Conservation (phyloP, 2,329 filamentous ascomycete species). For the Nemania sp. region DNA sequence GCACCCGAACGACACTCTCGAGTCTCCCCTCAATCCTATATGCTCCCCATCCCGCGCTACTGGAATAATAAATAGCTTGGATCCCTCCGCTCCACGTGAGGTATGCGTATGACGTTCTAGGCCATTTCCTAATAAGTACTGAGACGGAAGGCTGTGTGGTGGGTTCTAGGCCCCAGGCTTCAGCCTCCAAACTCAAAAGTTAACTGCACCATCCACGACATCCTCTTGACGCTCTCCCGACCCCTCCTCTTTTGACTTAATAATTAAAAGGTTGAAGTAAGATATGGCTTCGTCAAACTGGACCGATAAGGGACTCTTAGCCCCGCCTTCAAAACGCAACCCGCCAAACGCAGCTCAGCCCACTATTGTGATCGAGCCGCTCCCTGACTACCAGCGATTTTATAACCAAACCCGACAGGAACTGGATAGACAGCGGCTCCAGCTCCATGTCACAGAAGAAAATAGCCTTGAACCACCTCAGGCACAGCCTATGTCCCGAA, state of each 20-base stretch:
- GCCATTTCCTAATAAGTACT: constrained; percentile 6
- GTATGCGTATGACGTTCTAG: constrained; percentile 2
- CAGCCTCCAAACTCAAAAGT: constrained; percentile 18
- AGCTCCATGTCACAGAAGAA: constrained; percentile 43
- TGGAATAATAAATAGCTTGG: constrained; percentile 26
- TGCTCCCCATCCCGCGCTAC: constrained; percentile 1
- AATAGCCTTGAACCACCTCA: constrained; percentile 40
- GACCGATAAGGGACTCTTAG: constrained; percentile 17
- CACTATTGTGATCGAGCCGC: constrained; percentile 45
- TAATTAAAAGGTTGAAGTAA: background rate
- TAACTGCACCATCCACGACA: background rate
- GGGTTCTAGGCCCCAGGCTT: constrained; percentile 12
- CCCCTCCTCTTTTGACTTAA: background rate
- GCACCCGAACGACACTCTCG: constrained; percentile 28
- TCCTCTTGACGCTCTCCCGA: background rate
- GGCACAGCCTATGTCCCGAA: constrained; percentile 41
- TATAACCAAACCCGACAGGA: constrained; percentile 49
- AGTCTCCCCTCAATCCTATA: constrained; percentile 19
- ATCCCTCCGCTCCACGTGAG: constrained; percentile 16
- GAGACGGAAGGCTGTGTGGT: constrained; percentile 31
- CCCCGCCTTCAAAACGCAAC: constrained; percentile 31
- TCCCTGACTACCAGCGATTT: constrained; percentile 43
- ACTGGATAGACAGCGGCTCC: constrained; percentile 40
- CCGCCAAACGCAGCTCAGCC: constrained; percentile 29
- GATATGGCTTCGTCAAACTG: constrained; percentile 40